Evolutionary conservation across 2,329 filamentous ascomycete species (phyloP).

Genomic region (Lasiodiplodia citricola): DNA sequence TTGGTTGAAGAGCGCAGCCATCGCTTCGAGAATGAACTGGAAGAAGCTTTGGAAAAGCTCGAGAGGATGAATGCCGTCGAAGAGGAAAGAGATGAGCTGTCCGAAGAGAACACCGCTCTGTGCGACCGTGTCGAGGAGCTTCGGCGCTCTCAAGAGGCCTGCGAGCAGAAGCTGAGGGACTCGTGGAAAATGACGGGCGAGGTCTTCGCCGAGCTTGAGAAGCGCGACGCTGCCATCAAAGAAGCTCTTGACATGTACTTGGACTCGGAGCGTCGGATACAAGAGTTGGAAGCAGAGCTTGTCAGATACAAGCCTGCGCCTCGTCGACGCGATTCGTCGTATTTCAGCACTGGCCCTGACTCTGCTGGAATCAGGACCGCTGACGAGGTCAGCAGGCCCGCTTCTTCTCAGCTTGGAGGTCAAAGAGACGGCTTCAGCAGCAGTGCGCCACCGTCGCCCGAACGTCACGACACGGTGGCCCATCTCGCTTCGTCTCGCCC

Average conservation of each 20-base stretch:
- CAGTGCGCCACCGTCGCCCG: neutral
- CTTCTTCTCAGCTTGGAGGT: neutral
- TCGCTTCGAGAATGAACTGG: constrained; percentile 6
- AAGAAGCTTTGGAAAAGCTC: constrained; percentile 24
- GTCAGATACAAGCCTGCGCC: neutral
- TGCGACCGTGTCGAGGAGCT: constrained; percentile 12
- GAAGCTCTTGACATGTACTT: constrained; percentile 25
- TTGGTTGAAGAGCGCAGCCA: constrained; percentile 25
- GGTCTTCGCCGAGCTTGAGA: constrained; percentile 22
- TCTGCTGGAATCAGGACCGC: neutral
- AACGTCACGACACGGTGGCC: neutral
- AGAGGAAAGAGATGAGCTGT: constrained; percentile 17
- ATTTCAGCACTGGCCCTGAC: constrained; percentile 19
- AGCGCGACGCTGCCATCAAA: constrained; percentile 25
- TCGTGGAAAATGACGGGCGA: constrained; percentile 22
- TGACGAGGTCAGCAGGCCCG: neutral
- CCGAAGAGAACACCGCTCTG: constrained; percentile 22
- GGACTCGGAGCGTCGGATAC: constrained; percentile 8
- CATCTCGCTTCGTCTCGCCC: neutral
- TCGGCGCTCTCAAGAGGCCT: neutral
- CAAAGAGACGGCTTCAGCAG: neutral
- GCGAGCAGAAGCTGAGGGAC: constrained; percentile 19
- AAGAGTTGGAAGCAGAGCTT: constrained; percentile 18
- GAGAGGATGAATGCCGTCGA: constrained; percentile 8
- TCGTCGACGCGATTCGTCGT: constrained; percentile 6